Conservation (phyloP, 306 rosid genomes). For the Glycyrrhiza uralensis region DNA sequence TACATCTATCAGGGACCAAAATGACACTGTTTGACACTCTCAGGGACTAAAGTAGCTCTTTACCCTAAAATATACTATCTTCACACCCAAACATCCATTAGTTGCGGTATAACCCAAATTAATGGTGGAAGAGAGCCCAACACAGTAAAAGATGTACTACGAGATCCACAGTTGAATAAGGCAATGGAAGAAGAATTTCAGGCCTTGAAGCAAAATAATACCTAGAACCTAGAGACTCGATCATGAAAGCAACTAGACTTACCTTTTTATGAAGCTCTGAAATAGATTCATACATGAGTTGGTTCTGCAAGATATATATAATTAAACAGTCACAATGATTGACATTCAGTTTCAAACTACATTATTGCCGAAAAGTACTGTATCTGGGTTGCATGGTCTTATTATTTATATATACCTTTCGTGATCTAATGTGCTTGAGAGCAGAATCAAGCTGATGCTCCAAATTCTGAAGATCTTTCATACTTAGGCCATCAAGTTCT, state of each 20-base stretch:
- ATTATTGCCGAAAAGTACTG: neutral
- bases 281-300: conserved; percentile 68
- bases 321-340: neutral
- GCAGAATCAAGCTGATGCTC: conserved; percentile 83
- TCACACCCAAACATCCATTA: neutral
- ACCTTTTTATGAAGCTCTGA: conserved; percentile 78
- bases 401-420: conserved; percentile 45
- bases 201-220: neutral
- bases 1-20: no score
- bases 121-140: neutral
- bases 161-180: neutral
- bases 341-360: neutral
- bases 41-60: no score
- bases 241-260: neutral
- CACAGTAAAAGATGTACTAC: neutral
- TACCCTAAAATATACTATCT: no score
- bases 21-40: no score
- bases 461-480: conserved; percentile 76
- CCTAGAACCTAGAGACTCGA: neutral
- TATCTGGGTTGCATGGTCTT: neutral
- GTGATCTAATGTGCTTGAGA: conserved; percentile 65
- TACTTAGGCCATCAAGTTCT: conserved; percentile 52
- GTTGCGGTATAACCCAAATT: neutral
- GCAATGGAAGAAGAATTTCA: neutral
- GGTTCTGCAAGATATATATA: conserved; percentile 50